Evolutionary conservation across 768 basidiomycete species (phyloP).

Genomic region (Chalciporus piperatus): DNA sequence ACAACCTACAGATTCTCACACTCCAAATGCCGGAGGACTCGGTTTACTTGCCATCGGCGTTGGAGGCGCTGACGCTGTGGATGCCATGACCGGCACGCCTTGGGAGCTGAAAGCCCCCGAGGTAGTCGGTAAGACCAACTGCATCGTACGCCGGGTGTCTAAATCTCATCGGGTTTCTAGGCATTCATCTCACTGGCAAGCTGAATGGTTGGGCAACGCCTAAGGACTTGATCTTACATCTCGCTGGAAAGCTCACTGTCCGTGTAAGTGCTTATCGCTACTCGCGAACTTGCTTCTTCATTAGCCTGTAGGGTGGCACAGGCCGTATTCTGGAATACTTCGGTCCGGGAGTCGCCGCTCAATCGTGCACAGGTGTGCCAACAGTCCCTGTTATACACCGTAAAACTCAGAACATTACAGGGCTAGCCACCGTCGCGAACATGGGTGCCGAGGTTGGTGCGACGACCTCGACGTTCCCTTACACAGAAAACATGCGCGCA

Average conservation of each 20-base stretch:
- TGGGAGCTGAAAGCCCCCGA: conserved; percentile 96
- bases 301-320: conserved; percentile 74
- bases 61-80: conserved; percentile 98
- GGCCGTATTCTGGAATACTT: conserved; percentile 97
- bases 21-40: conserved; percentile 96
- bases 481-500: conserved; percentile 82
- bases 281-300: background rate
- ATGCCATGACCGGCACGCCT: conserved; percentile 96
- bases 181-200: conserved; percentile 84
- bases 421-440: conserved; percentile 93
- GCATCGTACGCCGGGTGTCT: background rate
- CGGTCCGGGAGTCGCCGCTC: conserved; percentile 83
- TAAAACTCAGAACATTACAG: conserved; percentile 32
- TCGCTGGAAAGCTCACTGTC: conserved; percentile 93
- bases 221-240: conserved; percentile 92
- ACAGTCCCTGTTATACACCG: background rate
- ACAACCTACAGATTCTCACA: conserved; percentile 78
- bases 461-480: conserved; percentile 98
- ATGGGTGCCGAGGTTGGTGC: conserved; percentile 99
- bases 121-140: conserved; percentile 58
- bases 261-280: conserved; percentile 49
- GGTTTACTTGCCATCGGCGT: conserved; percentile 97
- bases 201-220: conserved; percentile 91
- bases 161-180: conserved; percentile 35
- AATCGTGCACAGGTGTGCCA: conserved; percentile 84